Evolutionary conservation across 1,139 yeast species (phyloP), one percentile per base, ranked within the genome.

Genomic region (Debaryomyces psychrophilus): DNA sequence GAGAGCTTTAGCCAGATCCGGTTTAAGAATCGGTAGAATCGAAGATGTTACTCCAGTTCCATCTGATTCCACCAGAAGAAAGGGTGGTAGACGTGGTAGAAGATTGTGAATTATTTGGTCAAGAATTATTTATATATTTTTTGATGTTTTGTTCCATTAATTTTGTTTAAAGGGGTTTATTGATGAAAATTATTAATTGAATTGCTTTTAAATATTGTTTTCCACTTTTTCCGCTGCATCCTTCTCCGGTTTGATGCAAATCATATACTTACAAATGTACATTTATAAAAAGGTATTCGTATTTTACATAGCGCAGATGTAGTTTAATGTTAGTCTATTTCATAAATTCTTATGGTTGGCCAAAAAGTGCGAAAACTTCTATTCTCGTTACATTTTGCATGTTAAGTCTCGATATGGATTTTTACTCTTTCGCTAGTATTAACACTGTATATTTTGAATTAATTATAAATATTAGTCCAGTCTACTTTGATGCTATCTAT

Each of bases 61-160:
- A 77, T 93, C 99, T 64, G 99, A 95, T 81, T 92, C 98, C 71
- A 95, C 99, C 79, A 95, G 99, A 87, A 90, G 96, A 89, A 95
- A 95, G 95, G 99, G 99, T 90, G 99, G 99, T 89, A 95, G 99
- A 86, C 92, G 99, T 87, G 99, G 99, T 92, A 93, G 99, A 87
- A 90, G 99, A 88, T 88, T 92, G 82, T 92, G 84, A 85, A 69
- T 68, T 37, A 29, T 37, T 41, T 25, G 12, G 22, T 40, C 33
- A 17, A 29, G 29, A 31, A 41, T 44, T 46, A 29, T 25, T 40
- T 31, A 28, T 28, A 31, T 43, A 26, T 38, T 25, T 45, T 27
- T 37, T 44, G 40, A 41, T 37, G 35, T 41, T 41, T 31, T 31
- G 33, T 29, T 43, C 34, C 29, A 41, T 26, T 43, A 45, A 23